A percentile compares a stretch with the other conserved stretches of the same genome.
phyloP scores from a whole-genome alignment of 208 protist genomes.

The Acanthamoeba triangularis region DNA sequence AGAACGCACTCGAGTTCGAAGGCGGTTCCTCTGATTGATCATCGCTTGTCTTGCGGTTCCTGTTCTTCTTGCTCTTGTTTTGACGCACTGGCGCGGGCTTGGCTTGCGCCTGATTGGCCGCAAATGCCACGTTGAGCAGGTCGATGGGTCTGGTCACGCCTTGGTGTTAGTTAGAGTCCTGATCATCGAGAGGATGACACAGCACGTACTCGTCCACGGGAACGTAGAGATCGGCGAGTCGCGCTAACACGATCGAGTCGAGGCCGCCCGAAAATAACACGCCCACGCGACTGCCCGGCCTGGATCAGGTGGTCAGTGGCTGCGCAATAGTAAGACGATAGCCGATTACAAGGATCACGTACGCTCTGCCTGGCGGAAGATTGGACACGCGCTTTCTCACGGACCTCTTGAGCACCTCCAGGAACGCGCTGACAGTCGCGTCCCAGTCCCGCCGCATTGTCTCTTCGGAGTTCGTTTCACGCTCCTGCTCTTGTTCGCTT shows the following conservation, averaged over 20 bases:
- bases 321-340: background rate
- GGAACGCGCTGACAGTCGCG: background rate
- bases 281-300: constrained; percentile 52
- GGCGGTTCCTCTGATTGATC: background rate
- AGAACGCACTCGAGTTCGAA: background rate
- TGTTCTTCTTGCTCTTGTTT: background rate
- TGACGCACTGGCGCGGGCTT: background rate
- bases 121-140: constrained; percentile 86
- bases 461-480: background rate
- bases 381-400: constrained; percentile 5
- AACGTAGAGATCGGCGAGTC: constrained; percentile 80
- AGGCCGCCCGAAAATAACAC: constrained; percentile 84
- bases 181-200: background rate
- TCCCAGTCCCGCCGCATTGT: background rate
- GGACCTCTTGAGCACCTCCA: constrained; percentile 53
- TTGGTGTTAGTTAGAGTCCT: background rate
- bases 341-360: background rate
- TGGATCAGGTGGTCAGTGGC: background rate
- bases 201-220: constrained; percentile 27
- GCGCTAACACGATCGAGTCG: constrained; percentile 84
- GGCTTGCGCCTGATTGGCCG: background rate
- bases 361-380: background rate
- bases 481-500: no score
- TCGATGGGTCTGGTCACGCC: constrained; percentile 79
- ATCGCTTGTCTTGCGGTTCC: background rate